These are phyloP conservation scores for Neurospora sp. DNA, from an alignment of 495 filamentous ascomycete genomes.

Conservation along the genomic window DNA sequence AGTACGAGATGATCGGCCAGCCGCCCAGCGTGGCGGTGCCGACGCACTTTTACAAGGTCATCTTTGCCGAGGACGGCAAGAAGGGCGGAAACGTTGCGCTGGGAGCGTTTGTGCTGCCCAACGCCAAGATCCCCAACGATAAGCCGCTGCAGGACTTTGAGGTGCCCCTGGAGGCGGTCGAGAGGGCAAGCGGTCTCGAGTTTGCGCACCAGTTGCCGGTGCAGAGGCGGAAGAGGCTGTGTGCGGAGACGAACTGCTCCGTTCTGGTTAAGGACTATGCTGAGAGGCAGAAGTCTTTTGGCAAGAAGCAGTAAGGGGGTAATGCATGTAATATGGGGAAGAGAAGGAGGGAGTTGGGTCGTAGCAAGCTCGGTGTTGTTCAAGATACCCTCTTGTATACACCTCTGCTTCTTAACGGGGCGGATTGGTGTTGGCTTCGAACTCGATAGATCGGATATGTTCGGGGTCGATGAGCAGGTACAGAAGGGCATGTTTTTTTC, in stretches of 20 bases:
- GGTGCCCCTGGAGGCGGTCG: constrained; percentile 84
- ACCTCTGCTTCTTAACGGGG: not conserved
- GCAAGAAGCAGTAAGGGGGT: constrained; percentile 16
- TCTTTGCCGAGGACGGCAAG: constrained; percentile 80
- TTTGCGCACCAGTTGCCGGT: constrained; percentile 72
- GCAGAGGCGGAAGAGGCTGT: constrained; percentile 66
- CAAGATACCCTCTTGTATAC: not conserved
- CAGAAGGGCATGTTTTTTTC: not conserved
- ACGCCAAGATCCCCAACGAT: constrained; percentile 78
- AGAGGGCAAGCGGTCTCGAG: constrained; percentile 83
- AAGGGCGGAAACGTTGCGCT: constrained; percentile 70
- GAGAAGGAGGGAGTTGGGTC: not conserved
- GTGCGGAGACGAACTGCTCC: constrained; percentile 73
- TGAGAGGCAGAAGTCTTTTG: constrained; percentile 50
- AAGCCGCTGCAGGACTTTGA: constrained; percentile 83
- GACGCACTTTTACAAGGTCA: constrained; percentile 98
- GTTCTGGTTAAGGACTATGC: constrained; percentile 72
- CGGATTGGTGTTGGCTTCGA: not conserved
- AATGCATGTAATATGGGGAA: not conserved
- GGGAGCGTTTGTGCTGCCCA: constrained; percentile 91
- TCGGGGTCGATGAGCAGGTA: not conserved
- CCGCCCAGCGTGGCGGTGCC: constrained; percentile 94
- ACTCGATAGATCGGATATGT: not conserved
- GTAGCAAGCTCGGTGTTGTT: not conserved
- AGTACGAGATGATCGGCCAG: constrained; percentile 91